Evolutionary conservation across 495 filamentous ascomycete genomes (phyloP), one percentile per base, ranked within the genome.

Genomic region (Tuber microsphaerosporum): DNA sequence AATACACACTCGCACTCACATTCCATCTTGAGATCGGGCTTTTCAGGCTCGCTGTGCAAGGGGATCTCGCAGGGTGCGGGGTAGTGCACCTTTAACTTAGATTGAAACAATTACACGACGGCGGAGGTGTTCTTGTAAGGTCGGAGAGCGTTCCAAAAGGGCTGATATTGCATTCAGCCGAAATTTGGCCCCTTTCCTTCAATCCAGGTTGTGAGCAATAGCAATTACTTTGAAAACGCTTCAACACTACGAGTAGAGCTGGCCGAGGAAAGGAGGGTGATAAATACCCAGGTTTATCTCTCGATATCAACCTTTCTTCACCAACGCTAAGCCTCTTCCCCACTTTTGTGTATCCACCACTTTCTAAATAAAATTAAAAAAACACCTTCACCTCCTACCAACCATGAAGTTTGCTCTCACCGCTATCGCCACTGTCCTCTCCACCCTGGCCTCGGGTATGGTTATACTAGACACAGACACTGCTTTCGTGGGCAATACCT

Each of bases 401-500:
- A 61, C 10, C 51, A 61, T 61, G 51, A 61, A 61, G n/a, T 61
- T 31, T 31, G 14, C 51, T 26, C 10, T 61, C 51, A 31, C 31
- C 51, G 3, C 51, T 16, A 10, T 10, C n/a, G 3, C 31, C 51
- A 31, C 51, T 2, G 26, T 12, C 51, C 51, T 61, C 51, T 61
- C 51, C 4, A 31, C 51, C 51, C 8, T 61, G n/a, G 51, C n/a
- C n/a, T 31, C 51, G 2, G n/a, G 51, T 26, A 31, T 61, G 51
- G 12, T n/a, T 5, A 0, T 61, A 2, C 12, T n/a, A 16, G 12
- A 61, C 51, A 41, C 51, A 14, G 2, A 61, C 51, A 41, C 51
- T 4, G 0, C 3, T 5, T 5, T 10, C 51, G 2, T 1, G 14
- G 8, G 9, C 39, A 41, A 0, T 0, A 0, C 10, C 9, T 14